Percentiles rank a stretch among this genome's conserved stretches.
Conservation (phyloP, 2,329 filamentous ascomycete genomes). For the Rhynchosporium graminicola region DNA sequence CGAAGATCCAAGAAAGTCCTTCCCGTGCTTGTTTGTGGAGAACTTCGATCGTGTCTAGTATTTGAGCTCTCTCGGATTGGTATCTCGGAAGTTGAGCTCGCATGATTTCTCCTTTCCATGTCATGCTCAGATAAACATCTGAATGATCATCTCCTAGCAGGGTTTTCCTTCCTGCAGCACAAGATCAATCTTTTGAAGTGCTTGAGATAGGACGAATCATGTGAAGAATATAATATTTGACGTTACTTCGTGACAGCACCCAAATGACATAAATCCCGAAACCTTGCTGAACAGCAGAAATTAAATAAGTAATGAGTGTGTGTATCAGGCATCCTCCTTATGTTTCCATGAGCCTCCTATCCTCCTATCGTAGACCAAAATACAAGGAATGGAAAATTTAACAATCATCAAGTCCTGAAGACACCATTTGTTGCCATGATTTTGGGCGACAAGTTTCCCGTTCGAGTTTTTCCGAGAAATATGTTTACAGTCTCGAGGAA, state of each 20-base stretch:
- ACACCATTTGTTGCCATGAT: background rate
- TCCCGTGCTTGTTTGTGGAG: constrained; percentile 31
- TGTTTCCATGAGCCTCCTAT: background rate
- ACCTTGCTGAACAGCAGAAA: background rate
- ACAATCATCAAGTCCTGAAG: background rate
- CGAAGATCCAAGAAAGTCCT: constrained; percentile 31
- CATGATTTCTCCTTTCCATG: constrained; percentile 36
- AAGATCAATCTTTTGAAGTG: constrained; percentile 32
- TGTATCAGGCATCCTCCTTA: background rate
- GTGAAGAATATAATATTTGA: background rate
- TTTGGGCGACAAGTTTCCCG: background rate
- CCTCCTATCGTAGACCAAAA: background rate
- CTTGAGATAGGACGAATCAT: constrained; percentile 27
- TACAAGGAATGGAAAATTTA: background rate
- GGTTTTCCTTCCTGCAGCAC: constrained; percentile 26
- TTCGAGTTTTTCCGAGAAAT: background rate
- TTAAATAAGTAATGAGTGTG: background rate
- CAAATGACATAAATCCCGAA: background rate
- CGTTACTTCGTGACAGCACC: background rate
- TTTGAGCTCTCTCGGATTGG: constrained; percentile 24
- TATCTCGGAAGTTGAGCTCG: constrained; percentile 28
- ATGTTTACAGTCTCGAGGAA: constrained; percentile 26
- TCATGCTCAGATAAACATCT: constrained; percentile 31
- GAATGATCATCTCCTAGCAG: constrained; percentile 32
- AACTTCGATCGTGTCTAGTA: constrained; percentile 28